Evolutionary conservation across 148 eudicot genomes (phyloP).

Genomic region (Amaranthus cruentus): DNA sequence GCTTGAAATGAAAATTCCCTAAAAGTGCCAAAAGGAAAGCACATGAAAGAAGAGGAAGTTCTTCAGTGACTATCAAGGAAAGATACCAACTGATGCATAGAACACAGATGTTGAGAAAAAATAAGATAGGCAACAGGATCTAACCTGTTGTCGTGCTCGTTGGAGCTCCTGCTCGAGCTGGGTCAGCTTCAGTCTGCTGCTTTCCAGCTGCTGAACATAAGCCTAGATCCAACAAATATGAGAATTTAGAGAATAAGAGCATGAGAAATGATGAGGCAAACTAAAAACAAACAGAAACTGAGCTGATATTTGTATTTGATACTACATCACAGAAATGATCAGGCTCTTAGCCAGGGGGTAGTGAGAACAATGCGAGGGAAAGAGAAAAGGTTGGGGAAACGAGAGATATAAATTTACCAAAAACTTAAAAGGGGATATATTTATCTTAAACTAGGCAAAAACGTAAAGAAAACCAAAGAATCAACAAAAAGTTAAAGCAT

Average conservation of each 20-base stretch:
- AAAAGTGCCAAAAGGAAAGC: neutral
- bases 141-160: slow-evolving; percentile 56
- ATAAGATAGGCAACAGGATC: neutral
- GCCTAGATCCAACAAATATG: slow-evolving; percentile 28
- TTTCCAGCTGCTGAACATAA: slow-evolving; percentile 51
- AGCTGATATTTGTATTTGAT: neutral
- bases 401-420: no score
- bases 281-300: neutral
- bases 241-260: neutral
- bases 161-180: slow-evolving; percentile 58
- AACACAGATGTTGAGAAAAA: neutral
- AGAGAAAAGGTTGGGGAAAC: no score
- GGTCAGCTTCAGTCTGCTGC: slow-evolving; percentile 50
- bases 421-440: no score
- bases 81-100: neutral
- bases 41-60: neutral
- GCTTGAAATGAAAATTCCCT: slow-evolving; percentile 51
- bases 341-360: no score
- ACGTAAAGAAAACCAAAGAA: neutral
- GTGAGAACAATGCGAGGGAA: no score
- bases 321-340: no score
- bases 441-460: neutral
- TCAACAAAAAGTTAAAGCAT: neutral
- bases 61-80: neutral
- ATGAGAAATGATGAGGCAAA: slow-evolving; percentile 8